phyloP scores from a whole-genome alignment of 352 stramenopile genomes.

The Phytopythium litorale region DNA sequence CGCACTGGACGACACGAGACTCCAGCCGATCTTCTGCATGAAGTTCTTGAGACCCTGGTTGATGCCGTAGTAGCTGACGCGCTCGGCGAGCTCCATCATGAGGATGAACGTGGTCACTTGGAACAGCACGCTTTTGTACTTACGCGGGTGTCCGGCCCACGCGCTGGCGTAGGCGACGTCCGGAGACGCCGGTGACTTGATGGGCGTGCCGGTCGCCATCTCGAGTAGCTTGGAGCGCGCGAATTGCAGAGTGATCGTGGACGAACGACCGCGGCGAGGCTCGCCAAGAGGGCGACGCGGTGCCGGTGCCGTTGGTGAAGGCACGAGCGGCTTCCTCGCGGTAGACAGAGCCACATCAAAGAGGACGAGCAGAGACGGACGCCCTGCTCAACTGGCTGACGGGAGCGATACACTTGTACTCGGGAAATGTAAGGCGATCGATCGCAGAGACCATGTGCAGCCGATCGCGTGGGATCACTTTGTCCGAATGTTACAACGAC shows the following conservation, averaged over 20 bases:
- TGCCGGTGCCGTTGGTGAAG: neutral
- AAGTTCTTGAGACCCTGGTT: slow-evolving; percentile 55
- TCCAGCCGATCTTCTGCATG: slow-evolving; percentile 51
- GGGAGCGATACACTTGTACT: too few relatives aligned
- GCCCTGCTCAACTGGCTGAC: neutral
- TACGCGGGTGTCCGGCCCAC: slow-evolving; percentile 14
- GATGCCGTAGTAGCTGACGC: slow-evolving; percentile 54
- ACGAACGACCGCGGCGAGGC: neutral
- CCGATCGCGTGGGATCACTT: neutral
- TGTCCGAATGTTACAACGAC: neutral
- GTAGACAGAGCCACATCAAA: too few relatives aligned
- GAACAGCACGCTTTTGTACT: slow-evolving; percentile 53
- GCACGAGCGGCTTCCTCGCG: neutral
- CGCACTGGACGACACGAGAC: too few relatives aligned
- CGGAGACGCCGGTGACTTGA: neutral
- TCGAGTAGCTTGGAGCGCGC: neutral
- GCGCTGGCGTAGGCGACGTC: neutral
- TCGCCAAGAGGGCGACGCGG: neutral
- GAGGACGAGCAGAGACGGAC: too few relatives aligned
- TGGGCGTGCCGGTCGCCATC: neutral
- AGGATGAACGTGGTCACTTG: slow-evolving; percentile 56
- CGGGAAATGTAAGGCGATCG: too few relatives aligned
- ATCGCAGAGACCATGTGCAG: neutral
- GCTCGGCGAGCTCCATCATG: slow-evolving; percentile 62
- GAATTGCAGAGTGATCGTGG: neutral